Evolutionary conservation across 148 eudicot genomes (phyloP).

Genomic region (Vaccinium vitisidaea): DNA sequence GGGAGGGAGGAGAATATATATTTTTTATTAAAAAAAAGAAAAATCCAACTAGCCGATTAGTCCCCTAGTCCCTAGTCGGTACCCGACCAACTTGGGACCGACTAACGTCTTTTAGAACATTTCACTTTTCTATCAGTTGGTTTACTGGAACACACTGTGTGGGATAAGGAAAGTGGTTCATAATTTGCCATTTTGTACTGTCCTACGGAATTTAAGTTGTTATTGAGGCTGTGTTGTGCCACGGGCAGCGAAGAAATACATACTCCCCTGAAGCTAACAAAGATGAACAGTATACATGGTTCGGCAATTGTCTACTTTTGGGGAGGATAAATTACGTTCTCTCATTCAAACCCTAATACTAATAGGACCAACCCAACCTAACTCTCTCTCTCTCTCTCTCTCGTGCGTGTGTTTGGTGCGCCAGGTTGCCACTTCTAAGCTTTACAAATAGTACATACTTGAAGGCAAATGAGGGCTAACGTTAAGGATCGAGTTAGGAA

Average conservation of each 20-base stretch:
- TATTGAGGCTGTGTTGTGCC: not conserved
- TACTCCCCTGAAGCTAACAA: not conserved
- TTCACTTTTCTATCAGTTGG: not conserved
- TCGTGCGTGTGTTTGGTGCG: too few species aligned
- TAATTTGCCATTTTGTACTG: not conserved
- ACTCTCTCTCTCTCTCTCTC: not conserved
- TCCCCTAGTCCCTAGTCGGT: too few species aligned
- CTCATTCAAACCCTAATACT: not conserved
- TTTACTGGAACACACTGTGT: not conserved
- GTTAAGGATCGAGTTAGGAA: too few species aligned
- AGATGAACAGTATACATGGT: not conserved
- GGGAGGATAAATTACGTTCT: not conserved
- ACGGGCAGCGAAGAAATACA: not conserved
- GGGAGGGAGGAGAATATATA: too few species aligned
- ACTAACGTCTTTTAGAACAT: too few species aligned
- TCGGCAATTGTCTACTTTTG: not conserved
- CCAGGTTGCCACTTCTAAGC: too few species aligned
- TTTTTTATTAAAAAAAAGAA: too few species aligned
- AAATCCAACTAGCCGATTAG: too few species aligned
- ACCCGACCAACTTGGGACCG: too few species aligned
- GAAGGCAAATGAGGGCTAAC: too few species aligned
- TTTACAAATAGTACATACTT: too few species aligned
- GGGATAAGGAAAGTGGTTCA: not conserved
- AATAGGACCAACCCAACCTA: not conserved
- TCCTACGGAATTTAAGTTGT: not conserved